A percentile compares a stretch with the other conserved stretches of the same genome.
Evolutionary conservation across 1,139 yeast genomes (phyloP).

Genomic region (Yamadazyma diospyri): DNA sequence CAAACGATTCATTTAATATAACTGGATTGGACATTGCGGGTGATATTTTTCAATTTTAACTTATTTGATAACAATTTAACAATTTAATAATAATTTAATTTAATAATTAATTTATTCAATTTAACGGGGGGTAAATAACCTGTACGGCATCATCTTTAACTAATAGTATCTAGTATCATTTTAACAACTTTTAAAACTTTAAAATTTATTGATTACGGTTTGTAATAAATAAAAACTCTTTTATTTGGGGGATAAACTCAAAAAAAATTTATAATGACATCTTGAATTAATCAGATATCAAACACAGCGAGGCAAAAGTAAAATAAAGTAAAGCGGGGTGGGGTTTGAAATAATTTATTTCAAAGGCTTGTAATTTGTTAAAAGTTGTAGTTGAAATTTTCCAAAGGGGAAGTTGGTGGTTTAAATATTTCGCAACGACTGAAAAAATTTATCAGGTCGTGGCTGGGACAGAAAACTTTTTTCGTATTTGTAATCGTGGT

Average conservation of each 20-base stretch:
- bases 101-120: constrained; percentile 2
- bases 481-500: constrained; percentile 1
- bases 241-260: constrained; percentile 2
- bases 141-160: constrained; percentile 5
- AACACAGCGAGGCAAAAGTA: constrained; percentile 4
- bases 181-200: constrained; percentile 8
- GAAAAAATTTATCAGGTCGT: constrained; percentile 6
- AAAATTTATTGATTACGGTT: constrained; percentile 7
- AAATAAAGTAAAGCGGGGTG: constrained; percentile 3
- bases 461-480: not conserved
- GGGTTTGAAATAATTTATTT: not conserved
- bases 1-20: constrained; percentile 27
- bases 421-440: constrained; percentile 3
- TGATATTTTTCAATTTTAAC: not conserved
- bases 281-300: constrained; percentile 6
- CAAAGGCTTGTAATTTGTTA: constrained; percentile 1
- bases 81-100: constrained; percentile 5
- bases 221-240: constrained; percentile 7
- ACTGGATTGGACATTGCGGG: constrained; percentile 10
- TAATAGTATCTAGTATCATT: constrained; percentile 8
- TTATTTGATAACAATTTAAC: too few relatives aligned
- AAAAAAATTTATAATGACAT: constrained; percentile 9
- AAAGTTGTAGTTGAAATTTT: constrained; percentile 1
- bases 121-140: too few relatives aligned
- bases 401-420: constrained; percentile 1